Evolutionary conservation across 495 filamentous ascomycete genomes (phyloP), one percentile per base, ranked within the genome.

Genomic region (Pyrenula aspistea): DNA sequence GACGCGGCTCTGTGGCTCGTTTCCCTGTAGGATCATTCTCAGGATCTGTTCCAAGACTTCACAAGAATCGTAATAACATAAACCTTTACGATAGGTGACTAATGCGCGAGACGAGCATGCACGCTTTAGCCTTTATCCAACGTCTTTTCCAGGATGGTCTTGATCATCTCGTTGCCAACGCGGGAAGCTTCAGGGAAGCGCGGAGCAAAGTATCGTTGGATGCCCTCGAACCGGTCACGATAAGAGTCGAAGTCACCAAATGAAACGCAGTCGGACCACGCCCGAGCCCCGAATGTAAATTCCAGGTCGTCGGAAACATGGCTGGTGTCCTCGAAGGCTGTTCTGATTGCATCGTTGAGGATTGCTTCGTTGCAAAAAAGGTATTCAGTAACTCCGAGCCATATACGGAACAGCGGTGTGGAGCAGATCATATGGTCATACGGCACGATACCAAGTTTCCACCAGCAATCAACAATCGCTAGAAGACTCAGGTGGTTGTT

Each of bases 371-470:
- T 91, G 54, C 92, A 85, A 74, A 95, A 98, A 20, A 98, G 75
- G 69, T 95, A 95, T 71, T 98, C 91, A 3, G 91, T 90, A n/a
- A 95, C 91, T 51, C 93, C 93, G 52, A 98, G 78, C 91, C 93
- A 96, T 24, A 98, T 81, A 42, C 93, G 87, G 76, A 97, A 98
- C n/a, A 96, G 78, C 82, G 93, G 93, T 12, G 93, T 98, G 12
- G 89, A 95, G 72, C 93, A 98, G 61, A 98, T 95, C 90, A 97
- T 96, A 73, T 98, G 93, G 69, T 97, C 91, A 68, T 97, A 98
- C 1, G 93, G 93, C 25, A 93, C 87, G 60, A 96, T 98, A 25
- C 84, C 87, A 12, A 96, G 76, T 57, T 87, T 87, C 69, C 84
- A 91, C 93, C 93, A 98, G 70, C 90, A 97, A 71, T 98, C 93